Evolutionary conservation across 2,329 filamentous ascomycete genomes (phyloP).

Genomic region (Fusarium equiseti): DNA sequence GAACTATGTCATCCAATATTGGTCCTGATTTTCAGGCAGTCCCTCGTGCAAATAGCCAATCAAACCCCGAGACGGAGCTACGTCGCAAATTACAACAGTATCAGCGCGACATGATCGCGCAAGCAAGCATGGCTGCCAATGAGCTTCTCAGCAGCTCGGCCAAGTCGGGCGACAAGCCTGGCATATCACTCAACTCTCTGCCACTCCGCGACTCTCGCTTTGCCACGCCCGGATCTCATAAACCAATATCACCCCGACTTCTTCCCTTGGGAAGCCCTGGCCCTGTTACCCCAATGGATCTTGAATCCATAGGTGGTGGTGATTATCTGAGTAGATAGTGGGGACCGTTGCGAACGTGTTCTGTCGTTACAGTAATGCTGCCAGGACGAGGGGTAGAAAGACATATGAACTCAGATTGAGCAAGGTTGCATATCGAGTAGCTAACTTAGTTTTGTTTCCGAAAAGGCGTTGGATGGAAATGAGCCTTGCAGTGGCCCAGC

Average conservation of each 20-base stretch:
- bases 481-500: constrained; percentile 16
- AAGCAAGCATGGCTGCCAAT: constrained; percentile 65
- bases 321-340: constrained; percentile 51
- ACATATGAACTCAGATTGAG: constrained; percentile 11
- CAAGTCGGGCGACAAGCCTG: constrained; percentile 43
- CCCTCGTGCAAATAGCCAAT: constrained; percentile 18
- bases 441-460: constrained; percentile 7
- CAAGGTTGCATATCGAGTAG: background rate
- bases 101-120: constrained; percentile 71
- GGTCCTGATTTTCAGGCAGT: constrained; percentile 55
- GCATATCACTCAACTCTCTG: constrained; percentile 52
- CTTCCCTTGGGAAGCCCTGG: constrained; percentile 68
- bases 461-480: constrained; percentile 30
- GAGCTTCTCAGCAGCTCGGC: constrained; percentile 54
- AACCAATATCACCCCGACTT: constrained; percentile 64
- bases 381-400: background rate
- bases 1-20: constrained; percentile 48
- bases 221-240: constrained; percentile 55
- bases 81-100: constrained; percentile 68
- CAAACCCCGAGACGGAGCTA: constrained; percentile 56
- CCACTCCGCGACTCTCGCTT: constrained; percentile 56
- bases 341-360: background rate
- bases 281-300: constrained; percentile 71
- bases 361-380: background rate
- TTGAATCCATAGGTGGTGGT: constrained; percentile 57